These are phyloP conservation scores for Pythium aquatile DNA, from an alignment of 352 stramenopile species.

Conservation along the genomic window DNA sequence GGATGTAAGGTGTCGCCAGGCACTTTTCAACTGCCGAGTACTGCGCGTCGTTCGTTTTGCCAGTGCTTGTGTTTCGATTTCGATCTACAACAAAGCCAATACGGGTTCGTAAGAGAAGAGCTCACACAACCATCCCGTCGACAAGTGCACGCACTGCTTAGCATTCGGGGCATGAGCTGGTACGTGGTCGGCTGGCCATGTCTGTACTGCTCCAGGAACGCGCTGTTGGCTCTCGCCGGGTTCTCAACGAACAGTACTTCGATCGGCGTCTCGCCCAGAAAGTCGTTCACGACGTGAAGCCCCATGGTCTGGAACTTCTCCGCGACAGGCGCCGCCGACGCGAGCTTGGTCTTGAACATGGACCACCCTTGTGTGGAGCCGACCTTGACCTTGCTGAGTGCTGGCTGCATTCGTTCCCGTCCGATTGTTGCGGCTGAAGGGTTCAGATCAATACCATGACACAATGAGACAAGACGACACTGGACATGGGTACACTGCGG, in stretches of 20 bases:
- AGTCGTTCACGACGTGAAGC: constrained; percentile 67
- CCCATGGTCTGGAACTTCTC: constrained; percentile 77
- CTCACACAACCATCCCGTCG: not conserved
- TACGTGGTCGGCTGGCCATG: constrained; percentile 19
- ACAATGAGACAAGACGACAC: constrained; percentile 4
- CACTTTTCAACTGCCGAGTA: constrained; percentile 37
- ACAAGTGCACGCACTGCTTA: constrained; percentile 38
- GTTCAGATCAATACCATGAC: not conserved
- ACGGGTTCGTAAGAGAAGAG: no score
- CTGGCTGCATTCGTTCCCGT: constrained; percentile 45
- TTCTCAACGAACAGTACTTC: constrained; percentile 55
- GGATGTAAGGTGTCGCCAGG: constrained; percentile 56
- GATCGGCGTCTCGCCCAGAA: constrained; percentile 59
- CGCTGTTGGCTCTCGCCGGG: constrained; percentile 35
- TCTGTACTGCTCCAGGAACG: constrained; percentile 68
- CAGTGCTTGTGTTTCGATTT: constrained; percentile 16
- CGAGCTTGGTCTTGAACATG: constrained; percentile 75
- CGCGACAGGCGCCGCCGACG: constrained; percentile 64
- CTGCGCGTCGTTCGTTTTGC: constrained; percentile 17
- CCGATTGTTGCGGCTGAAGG: constrained; percentile 40
- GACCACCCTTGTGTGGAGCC: constrained; percentile 78
- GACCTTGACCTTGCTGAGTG: constrained; percentile 61
- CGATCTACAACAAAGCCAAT: constrained; percentile 6
- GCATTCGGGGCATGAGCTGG: constrained; percentile 38
- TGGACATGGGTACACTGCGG: not conserved